These are phyloP conservation scores for Tillandsia leiboldiana DNA, from an alignment of 176 grass and related monocot species.

Conservation along the genomic window DNA sequence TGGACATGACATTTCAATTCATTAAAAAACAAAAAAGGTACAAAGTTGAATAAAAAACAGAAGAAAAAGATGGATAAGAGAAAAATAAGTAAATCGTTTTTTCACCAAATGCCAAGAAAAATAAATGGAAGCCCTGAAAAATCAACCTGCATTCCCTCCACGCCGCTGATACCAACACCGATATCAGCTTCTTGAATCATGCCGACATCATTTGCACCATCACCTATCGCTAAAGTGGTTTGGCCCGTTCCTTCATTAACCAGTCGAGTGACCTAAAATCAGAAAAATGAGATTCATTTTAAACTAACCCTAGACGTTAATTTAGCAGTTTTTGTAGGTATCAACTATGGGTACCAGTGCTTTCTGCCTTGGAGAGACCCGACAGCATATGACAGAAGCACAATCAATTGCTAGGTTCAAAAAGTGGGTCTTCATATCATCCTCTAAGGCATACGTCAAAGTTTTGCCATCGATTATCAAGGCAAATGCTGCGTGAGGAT, in stretches of 20 bases:
- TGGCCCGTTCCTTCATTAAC: slow-evolving; percentile 92
- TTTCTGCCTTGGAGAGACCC: slow-evolving; percentile 97
- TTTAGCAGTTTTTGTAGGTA: not conserved
- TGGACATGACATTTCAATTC: too few relatives aligned
- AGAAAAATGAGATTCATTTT: slow-evolving; percentile 10
- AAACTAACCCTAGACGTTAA: not conserved
- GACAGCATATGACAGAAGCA: slow-evolving; percentile 97
- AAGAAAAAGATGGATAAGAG: too few relatives aligned
- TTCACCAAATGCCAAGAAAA: slow-evolving; percentile 5
- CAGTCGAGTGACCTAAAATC: slow-evolving; percentile 67
- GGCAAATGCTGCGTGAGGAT: slow-evolving; percentile 95
- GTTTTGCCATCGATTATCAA: slow-evolving; percentile 96
- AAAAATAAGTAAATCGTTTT: not conserved
- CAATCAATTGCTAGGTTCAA: slow-evolving; percentile 85
- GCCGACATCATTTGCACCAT: slow-evolving; percentile 99
- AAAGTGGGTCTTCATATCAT: slow-evolving; percentile 87
- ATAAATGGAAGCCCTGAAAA: not conserved
- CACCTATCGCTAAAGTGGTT: slow-evolving; percentile 94
- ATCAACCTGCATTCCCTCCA: slow-evolving; percentile 96
- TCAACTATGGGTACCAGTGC: slow-evolving; percentile 52
- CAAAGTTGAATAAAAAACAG: too few relatives aligned
- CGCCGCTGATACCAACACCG: slow-evolving; percentile 97
- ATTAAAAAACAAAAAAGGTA: too few relatives aligned
- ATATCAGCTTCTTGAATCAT: slow-evolving; percentile 99
- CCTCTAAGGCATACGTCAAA: slow-evolving; percentile 66